Evolutionary conservation across 176 grass and related monocot species (phyloP).

Genomic region (Dendrocalamus sinicus): DNA sequence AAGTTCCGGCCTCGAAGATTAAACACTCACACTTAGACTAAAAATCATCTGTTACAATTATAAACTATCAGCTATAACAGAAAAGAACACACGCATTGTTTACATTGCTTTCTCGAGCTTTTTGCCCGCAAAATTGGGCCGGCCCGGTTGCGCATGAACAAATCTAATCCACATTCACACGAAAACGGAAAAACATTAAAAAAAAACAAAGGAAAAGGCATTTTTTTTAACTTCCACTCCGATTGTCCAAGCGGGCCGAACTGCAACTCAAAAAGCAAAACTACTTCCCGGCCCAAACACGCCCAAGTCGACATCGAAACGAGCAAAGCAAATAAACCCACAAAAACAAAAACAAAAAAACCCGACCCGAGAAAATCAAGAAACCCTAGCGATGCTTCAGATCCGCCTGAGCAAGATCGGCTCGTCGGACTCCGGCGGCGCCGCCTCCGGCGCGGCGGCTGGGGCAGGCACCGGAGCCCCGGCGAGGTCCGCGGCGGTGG

Average conservation of each 20-base stretch:
- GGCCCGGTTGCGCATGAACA: too few species aligned
- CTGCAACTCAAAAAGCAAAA: background rate
- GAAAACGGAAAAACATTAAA: too few species aligned
- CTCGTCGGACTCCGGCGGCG: constrained; percentile 56
- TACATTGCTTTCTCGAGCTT: too few species aligned
- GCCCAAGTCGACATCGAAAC: constrained; percentile 8
- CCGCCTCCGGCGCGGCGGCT: constrained; percentile 44
- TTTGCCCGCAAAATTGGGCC: too few species aligned
- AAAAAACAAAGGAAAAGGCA: background rate
- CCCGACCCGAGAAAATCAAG: constrained; percentile 3
- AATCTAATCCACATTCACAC: too few species aligned
- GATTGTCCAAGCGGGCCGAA: background rate
- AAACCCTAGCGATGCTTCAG: constrained; percentile 72
- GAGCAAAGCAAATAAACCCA: constrained; percentile 29
- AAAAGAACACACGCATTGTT: too few species aligned
- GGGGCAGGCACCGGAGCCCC: constrained; percentile 26
- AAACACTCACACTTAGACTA: too few species aligned
- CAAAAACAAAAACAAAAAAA: background rate
- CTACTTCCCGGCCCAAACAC: background rate
- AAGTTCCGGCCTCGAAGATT: too few species aligned
- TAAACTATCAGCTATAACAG: too few species aligned
- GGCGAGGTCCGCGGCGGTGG: constrained; percentile 38
- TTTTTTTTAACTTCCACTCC: background rate
- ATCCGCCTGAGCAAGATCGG: constrained; percentile 78
- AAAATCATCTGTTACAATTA: too few species aligned